phyloP scores from a whole-genome alignment of 345 rosid genomes.

The Syzygium grande region DNA sequence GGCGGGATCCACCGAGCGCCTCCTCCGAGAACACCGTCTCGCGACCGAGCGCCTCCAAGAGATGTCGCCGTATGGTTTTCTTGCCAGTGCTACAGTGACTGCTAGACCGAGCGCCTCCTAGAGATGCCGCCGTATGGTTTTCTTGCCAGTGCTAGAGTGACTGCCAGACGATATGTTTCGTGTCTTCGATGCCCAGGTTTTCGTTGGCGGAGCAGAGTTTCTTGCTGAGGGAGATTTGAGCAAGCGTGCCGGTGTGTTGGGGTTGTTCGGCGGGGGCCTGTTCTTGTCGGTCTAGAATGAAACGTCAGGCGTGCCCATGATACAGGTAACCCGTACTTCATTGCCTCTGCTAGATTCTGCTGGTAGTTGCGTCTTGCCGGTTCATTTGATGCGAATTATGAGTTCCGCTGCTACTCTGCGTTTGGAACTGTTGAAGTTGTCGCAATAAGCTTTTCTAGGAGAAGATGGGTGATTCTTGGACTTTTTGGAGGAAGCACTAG shows the following conservation, averaged over 20 bases:
- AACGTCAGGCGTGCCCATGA: not conserved
- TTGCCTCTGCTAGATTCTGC: not conserved
- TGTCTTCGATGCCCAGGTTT: not conserved
- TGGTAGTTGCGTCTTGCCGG: not conserved
- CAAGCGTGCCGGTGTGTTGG: not conserved
- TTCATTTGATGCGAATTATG: not conserved
- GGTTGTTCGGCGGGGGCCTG: not conserved
- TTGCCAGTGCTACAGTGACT: not conserved
- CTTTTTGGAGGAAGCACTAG: not conserved
- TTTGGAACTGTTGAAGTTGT: not conserved
- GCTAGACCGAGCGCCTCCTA: not conserved
- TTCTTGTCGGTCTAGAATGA: not conserved
- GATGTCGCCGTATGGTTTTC: not conserved
- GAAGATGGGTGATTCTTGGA: not conserved
- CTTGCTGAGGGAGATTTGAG: not conserved
- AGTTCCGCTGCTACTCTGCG: not conserved
- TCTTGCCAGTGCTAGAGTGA: not conserved
- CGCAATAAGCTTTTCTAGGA: not conserved
- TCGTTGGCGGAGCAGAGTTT: not conserved
- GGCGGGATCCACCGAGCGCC: not conserved
- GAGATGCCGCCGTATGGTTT: not conserved
- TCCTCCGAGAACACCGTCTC: too few relatives aligned
- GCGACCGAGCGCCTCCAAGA: not conserved
- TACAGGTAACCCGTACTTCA: not conserved
- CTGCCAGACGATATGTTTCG: not conserved